A percentile compares a stretch with the other conserved stretches of the same genome.
Evolutionary conservation across 176 grass and related monocot genomes (phyloP).

Genomic region (Carex littledalei): DNA sequence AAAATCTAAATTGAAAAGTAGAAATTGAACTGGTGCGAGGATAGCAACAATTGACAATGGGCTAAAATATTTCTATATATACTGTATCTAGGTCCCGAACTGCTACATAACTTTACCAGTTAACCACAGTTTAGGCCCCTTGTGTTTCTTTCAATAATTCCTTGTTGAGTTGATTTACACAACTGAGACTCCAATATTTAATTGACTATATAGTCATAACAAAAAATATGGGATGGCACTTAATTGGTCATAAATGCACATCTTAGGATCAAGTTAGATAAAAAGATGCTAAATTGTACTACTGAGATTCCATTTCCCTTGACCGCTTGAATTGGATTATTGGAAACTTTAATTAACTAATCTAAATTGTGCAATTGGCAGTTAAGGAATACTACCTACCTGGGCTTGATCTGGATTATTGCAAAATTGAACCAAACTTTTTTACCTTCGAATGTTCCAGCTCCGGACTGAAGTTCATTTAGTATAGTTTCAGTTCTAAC

Average conservation of each 20-base stretch:
- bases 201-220: neutral
- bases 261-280: neutral
- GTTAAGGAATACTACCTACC: neutral
- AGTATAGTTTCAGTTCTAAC: conserved; percentile 37
- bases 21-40: neutral
- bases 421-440: neutral
- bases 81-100: conserved; percentile 5
- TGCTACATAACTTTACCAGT: neutral
- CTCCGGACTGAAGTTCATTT: conserved; percentile 23
- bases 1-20: neutral
- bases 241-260: neutral
- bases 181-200: neutral
- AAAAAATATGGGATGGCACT: neutral
- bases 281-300: neutral
- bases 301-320: neutral
- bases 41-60: neutral
- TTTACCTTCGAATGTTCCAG: conserved; percentile 49
- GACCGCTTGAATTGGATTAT: neutral
- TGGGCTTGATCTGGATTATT: neutral
- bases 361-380: neutral
- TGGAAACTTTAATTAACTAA: neutral
- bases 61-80: neutral
- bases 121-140: neutral
- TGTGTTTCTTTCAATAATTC: neutral
- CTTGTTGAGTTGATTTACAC: neutral